Evolutionary conservation across 2,329 filamentous ascomycete species (phyloP).

Genomic region (Trichoderma harzianum): DNA sequence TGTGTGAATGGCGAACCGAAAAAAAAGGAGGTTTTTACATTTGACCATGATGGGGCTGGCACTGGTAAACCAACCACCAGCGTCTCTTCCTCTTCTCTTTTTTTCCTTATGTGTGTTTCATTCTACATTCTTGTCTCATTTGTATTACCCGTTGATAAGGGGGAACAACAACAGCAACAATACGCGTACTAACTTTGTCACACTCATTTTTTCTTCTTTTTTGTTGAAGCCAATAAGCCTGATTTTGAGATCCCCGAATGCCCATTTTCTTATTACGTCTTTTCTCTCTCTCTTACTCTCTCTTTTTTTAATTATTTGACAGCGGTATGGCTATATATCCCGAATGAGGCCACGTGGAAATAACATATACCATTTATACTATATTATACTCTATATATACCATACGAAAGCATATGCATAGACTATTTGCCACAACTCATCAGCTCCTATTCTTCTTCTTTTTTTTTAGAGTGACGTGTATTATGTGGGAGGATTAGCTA

Average conservation of each 20-base stretch:
- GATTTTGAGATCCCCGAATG: not conserved
- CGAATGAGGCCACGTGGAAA: conserved; percentile 12
- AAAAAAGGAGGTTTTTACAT: conserved; percentile 1
- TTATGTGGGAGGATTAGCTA: not conserved
- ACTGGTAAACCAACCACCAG: not conserved
- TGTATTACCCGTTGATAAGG: not conserved
- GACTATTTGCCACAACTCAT: not conserved
- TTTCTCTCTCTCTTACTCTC: not conserved
- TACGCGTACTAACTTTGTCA: not conserved
- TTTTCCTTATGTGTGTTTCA: not conserved
- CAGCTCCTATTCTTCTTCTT: not conserved
- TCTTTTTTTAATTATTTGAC: conserved; percentile 3
- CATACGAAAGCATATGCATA: not conserved
- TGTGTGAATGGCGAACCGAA: not conserved
- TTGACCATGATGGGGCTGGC: conserved; percentile 2
- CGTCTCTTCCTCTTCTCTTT: not conserved
- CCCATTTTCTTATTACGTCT: not conserved
- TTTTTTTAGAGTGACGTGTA: not conserved
- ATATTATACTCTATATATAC: not conserved
- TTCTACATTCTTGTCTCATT: not conserved
- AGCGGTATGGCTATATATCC: conserved; percentile 5
- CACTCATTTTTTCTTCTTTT: not conserved
- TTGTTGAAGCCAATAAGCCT: not conserved
- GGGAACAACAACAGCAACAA: not conserved
- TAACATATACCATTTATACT: not conserved